phyloP scores from a whole-genome alignment of 331 rosid species.

The Quercus tomentella region DNA sequence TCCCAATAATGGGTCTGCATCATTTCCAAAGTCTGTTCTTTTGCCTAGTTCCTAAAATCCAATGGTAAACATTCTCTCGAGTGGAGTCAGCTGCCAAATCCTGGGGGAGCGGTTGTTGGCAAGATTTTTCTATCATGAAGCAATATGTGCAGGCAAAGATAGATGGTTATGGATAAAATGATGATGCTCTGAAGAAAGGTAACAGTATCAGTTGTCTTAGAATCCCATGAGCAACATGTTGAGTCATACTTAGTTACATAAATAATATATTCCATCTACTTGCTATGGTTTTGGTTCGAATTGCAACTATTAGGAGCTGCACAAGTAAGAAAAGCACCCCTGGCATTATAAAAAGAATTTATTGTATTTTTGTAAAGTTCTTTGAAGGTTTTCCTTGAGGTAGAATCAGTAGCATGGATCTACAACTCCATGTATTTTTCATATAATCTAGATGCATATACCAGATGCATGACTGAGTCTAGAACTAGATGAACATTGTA shows the following conservation, averaged over 20 bases:
- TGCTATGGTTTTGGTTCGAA: slow-evolving; percentile 1
- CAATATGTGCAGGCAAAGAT: slow-evolving; percentile 15
- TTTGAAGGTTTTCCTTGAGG: background rate
- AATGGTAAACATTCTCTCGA: background rate
- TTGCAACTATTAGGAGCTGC: slow-evolving; percentile 22
- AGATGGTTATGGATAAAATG: slow-evolving; percentile 8
- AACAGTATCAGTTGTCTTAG: slow-evolving; percentile 2
- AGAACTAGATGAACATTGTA: background rate
- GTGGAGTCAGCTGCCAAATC: slow-evolving; percentile 3
- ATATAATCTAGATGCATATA: background rate
- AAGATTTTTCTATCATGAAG: slow-evolving; percentile 2
- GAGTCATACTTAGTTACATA: slow-evolving; percentile 13
- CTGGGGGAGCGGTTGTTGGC: background rate
- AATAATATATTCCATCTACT: slow-evolving; percentile 14
- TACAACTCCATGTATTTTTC: background rate
- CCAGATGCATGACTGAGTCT: background rate
- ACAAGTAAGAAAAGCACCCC: slow-evolving; percentile 8
- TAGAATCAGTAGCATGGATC: background rate
- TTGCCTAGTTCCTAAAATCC: slow-evolving; percentile 39
- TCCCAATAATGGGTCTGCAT: slow-evolving; percentile 70
- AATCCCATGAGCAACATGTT: slow-evolving; percentile 7
- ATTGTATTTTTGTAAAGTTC: slow-evolving; percentile 12
- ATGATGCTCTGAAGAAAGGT: slow-evolving; percentile 9
- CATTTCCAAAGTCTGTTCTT: slow-evolving; percentile 63
- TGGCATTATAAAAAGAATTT: slow-evolving; percentile 8